A percentile compares a stretch with the other conserved stretches of the same genome.
phyloP scores from a whole-genome alignment of 2,329 filamentous ascomycete genomes.

The Ceratocystiopsis brevicomis region DNA sequence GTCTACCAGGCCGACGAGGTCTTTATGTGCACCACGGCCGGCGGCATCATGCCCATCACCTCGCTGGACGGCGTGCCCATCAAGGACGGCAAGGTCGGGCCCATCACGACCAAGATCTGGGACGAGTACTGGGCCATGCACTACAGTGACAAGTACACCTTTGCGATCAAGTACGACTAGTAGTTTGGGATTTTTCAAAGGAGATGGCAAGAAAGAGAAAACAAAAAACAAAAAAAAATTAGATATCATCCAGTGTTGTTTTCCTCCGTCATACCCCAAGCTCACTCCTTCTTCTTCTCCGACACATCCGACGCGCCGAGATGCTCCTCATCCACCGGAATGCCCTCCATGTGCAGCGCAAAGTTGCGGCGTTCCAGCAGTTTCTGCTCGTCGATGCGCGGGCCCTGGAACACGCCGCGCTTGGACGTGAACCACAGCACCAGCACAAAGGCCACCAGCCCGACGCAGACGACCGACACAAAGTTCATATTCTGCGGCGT shows the following conservation, averaged over 20 bases:
- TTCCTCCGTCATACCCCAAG: no score
- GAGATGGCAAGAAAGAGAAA: no score
- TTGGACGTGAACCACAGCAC: conserved; percentile 3
- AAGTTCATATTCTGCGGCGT: conserved; percentile 9
- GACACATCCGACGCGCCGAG: background rate
- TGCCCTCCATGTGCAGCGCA: conserved; percentile 1
- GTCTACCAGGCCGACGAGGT: conserved; percentile 27
- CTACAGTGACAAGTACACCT: conserved; percentile 19
- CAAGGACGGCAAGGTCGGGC: conserved; percentile 22
- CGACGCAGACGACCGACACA: conserved; percentile 2
- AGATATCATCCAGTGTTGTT: no score
- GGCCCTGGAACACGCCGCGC: conserved; percentile 2
- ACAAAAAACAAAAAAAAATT: no score
- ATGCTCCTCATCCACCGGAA: background rate
- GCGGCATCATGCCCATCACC: conserved; percentile 33
- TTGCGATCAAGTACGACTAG: conserved; percentile 15
- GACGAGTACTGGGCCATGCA: conserved; percentile 32
- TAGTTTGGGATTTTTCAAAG: no score
- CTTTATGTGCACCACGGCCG: conserved; percentile 33
- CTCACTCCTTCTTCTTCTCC: background rate
- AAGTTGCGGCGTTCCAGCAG: conserved; percentile 1
- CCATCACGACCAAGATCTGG: conserved; percentile 28
- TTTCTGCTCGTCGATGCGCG: conserved; percentile 3
- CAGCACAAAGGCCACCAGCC: background rate
- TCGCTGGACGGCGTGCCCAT: conserved; percentile 23